Conservation (phyloP, 1,139 yeast genomes). For the Taphrina confusa region DNA sequence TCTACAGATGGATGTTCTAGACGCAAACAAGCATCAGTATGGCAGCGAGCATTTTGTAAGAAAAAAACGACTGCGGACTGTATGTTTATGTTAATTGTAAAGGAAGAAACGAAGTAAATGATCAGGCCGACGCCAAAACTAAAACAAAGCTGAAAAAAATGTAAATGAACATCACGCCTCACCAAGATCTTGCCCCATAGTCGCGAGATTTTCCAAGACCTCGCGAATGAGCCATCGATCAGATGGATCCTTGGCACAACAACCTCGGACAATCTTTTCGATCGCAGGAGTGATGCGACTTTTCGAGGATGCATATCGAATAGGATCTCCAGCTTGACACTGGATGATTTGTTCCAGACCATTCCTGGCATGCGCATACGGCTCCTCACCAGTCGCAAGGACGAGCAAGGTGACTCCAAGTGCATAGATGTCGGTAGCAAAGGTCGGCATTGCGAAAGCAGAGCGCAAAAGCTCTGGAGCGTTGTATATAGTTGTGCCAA, state of each 20-base stretch:
- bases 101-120: too few relatives aligned
- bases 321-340: constrained; percentile 29
- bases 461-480: constrained; percentile 23
- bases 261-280: constrained; percentile 10
- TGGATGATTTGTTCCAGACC: constrained; percentile 22
- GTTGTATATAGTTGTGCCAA: constrained; percentile 18
- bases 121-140: too few relatives aligned
- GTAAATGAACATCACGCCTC: too few relatives aligned
- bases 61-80: too few relatives aligned
- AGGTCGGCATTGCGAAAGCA: neutral
- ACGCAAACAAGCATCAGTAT: too few relatives aligned
- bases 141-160: too few relatives aligned
- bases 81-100: too few relatives aligned
- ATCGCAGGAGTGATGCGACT: constrained; percentile 9
- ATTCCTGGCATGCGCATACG: constrained; percentile 16
- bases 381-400: constrained; percentile 27
- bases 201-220: too few relatives aligned
- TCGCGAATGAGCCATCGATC: constrained; percentile 13
- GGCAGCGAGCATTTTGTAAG: too few relatives aligned
- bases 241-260: constrained; percentile 10
- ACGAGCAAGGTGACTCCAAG: constrained; percentile 20
- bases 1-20: constrained; percentile 15
- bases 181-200: too few relatives aligned
- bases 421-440: constrained; percentile 19
- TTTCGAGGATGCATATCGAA: neutral